Percentiles rank a stretch among this genome's conserved stretches.
phyloP scores from a whole-genome alignment of 2,329 filamentous ascomycete genomes.

The Aureobasidium namibiae region DNA sequence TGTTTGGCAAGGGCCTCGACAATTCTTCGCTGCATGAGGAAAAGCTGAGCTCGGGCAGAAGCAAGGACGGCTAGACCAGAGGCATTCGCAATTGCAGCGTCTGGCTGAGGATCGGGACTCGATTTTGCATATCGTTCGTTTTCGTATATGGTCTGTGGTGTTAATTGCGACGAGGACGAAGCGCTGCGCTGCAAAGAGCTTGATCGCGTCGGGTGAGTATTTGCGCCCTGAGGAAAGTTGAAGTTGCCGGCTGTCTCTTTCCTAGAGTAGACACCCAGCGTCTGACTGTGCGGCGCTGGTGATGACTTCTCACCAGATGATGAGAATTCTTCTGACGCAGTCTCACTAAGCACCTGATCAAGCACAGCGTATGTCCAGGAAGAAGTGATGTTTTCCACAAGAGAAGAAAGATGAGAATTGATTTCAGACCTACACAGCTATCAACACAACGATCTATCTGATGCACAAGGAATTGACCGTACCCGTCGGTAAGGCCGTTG shows the following conservation, averaged over 20 bases:
- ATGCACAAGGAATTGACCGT: constrained; percentile 29
- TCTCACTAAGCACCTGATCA: constrained; percentile 69
- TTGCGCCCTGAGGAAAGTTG: constrained; percentile 17
- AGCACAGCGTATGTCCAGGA: constrained; percentile 72
- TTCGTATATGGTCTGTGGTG: constrained; percentile 8
- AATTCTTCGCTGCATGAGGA: constrained; percentile 69
- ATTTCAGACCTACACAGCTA: constrained; percentile 24
- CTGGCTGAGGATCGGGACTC: not conserved
- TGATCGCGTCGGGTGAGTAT: constrained; percentile 13
- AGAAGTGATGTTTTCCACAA: constrained; percentile 65
- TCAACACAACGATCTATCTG: constrained; percentile 18
- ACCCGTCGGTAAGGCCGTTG: constrained; percentile 62
- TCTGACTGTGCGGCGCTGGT: not conserved
- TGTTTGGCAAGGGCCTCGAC: constrained; percentile 66
- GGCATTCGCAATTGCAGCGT: constrained; percentile 6
- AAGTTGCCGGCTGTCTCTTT: constrained; percentile 11
- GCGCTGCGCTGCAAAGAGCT: constrained; percentile 13
- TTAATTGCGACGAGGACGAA: not conserved
- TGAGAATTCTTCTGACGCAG: constrained; percentile 58
- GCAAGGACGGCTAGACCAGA: constrained; percentile 68
- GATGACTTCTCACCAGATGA: constrained; percentile 39
- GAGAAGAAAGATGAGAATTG: constrained; percentile 19
- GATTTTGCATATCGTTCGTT: constrained; percentile 7
- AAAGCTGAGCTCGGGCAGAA: constrained; percentile 72
- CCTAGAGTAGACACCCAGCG: not conserved